Percentiles rank a stretch among this genome's conserved stretches.
These are phyloP conservation scores for Alternaria longipes DNA, from an alignment of 2,329 filamentous ascomycete species.

Conservation along the genomic window DNA sequence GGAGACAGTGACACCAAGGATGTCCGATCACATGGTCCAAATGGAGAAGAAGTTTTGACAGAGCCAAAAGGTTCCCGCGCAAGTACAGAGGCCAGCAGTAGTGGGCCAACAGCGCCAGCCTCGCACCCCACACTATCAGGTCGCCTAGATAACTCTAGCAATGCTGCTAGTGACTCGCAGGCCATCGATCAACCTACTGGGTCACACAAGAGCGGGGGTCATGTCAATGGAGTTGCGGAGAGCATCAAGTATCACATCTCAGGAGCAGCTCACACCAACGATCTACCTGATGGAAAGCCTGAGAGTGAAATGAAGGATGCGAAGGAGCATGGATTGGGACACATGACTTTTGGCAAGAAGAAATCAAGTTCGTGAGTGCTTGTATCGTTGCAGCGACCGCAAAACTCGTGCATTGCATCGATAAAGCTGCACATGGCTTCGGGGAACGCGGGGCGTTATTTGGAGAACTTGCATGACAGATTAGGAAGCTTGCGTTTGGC, in stretches of 20 bases:
- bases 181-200: slow-evolving; percentile 19
- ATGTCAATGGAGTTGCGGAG: slow-evolving; percentile 33
- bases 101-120: slow-evolving; percentile 20
- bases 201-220: slow-evolving; percentile 28
- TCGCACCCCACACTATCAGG: slow-evolving; percentile 28
- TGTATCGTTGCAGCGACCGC: not conserved
- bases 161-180: slow-evolving; percentile 9
- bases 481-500: slow-evolving; percentile 15
- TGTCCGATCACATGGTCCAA: slow-evolving; percentile 51
- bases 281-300: slow-evolving; percentile 54
- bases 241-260: slow-evolving; percentile 43
- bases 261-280: slow-evolving; percentile 49
- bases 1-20: slow-evolving; percentile 51
- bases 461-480: slow-evolving; percentile 15
- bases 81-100: slow-evolving; percentile 26
- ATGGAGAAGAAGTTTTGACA: slow-evolving; percentile 44
- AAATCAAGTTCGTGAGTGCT: slow-evolving; percentile 30
- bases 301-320: slow-evolving; percentile 51
- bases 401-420: not conserved
- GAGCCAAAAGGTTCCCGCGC: slow-evolving; percentile 33
- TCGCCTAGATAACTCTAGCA: slow-evolving; percentile 24
- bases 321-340: slow-evolving; percentile 46
- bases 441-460: slow-evolving; percentile 16
- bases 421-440: not conserved
- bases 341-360: slow-evolving; percentile 36